A percentile compares a stretch with the other conserved stretches of the same genome.
Evolutionary conservation across 2,329 filamentous ascomycete species (phyloP).

Genomic region (Microcyclosporella mali): DNA sequence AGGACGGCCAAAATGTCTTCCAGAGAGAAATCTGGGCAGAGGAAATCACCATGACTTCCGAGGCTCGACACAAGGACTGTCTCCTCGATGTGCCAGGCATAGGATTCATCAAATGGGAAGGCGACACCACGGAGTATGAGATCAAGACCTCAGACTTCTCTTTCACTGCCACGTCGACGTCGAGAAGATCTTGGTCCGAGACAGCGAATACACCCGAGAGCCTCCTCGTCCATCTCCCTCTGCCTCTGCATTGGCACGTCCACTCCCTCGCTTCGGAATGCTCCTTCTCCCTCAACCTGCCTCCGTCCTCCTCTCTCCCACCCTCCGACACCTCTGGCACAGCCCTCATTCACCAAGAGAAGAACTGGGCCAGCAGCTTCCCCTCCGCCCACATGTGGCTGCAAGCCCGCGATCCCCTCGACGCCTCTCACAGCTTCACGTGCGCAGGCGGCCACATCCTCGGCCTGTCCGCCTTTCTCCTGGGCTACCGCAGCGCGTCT

Average conservation of each 20-base stretch:
- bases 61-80: conserved; percentile 32
- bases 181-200: conserved; percentile 36
- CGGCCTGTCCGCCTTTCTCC: conserved; percentile 41
- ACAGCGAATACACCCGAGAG: conserved; percentile 40
- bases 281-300: conserved; percentile 36
- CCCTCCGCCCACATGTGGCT: conserved; percentile 41
- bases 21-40: conserved; percentile 42
- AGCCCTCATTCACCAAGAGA: conserved; percentile 44
- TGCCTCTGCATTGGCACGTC: conserved; percentile 49
- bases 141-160: conserved; percentile 33
- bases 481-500: conserved; percentile 39
- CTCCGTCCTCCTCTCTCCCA: conserved; percentile 21
- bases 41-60: conserved; percentile 32
- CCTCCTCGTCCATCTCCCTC: conserved; percentile 39
- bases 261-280: conserved; percentile 40
- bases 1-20: conserved; percentile 30
- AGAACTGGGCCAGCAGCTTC: conserved; percentile 47
- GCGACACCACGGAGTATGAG: conserved; percentile 35
- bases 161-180: conserved; percentile 36
- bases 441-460: conserved; percentile 37
- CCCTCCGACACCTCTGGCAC: conserved; percentile 26
- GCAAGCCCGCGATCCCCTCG: conserved; percentile 30
- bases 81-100: conserved; percentile 36
- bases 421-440: conserved; percentile 23
- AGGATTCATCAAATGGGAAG: conserved; percentile 34